Base-by-base conservation (phyloP, 768 basidiomycete genomes). In the Boletus rubroflammeus region DNA sequence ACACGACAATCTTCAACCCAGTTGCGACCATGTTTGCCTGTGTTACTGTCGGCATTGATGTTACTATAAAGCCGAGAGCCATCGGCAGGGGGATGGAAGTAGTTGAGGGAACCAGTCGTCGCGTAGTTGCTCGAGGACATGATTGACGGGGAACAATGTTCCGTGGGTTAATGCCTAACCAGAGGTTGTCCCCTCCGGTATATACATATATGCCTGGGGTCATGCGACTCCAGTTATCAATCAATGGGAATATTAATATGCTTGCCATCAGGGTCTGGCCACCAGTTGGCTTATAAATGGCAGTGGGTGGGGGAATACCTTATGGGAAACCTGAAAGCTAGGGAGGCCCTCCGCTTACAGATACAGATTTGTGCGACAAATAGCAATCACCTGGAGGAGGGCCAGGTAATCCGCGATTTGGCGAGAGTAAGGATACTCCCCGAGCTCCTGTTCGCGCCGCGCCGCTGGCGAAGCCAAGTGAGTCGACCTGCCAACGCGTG, bases 81-180 rank as follows among this genome's bases (percentile, higher is more conserved):
- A 26, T 70, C 61, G 0, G 43, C 25, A 26, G 66, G 58, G 1
- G 66, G 47, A 6, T 55, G 21, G 35, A 35, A 56, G 53, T 64
- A 69, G 6, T 54, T 58, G 35, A 70, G 50, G 13, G 51, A 44
- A 11, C 51, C 56, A 7, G 58, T 58, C 9, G 66, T 68, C 17
- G 40, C 45, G 31, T 54, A 57, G 34, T 55, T 64, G 47, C 0
- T 54, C 25, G 42, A 39, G 14, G 65, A 53, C 62, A 62, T 61
- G 38, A 14, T 39, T 34, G n/a, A 34, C 7, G 10, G 17, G 13
- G 32, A 15, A 8, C 3, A 1, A 28, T 14, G 17, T 14, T 31
- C 46, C 9, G 82, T 81, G 17, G n/a, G 23, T 25, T 23, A 29
- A 9, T 34, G 17, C 25, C 49, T 67, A 73, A 70, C 58, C 76